Percentiles rank a stretch among this genome's conserved stretches.
Evolutionary conservation across 306 rosid species (phyloP).

Genomic region (Nissolia schottii): DNA sequence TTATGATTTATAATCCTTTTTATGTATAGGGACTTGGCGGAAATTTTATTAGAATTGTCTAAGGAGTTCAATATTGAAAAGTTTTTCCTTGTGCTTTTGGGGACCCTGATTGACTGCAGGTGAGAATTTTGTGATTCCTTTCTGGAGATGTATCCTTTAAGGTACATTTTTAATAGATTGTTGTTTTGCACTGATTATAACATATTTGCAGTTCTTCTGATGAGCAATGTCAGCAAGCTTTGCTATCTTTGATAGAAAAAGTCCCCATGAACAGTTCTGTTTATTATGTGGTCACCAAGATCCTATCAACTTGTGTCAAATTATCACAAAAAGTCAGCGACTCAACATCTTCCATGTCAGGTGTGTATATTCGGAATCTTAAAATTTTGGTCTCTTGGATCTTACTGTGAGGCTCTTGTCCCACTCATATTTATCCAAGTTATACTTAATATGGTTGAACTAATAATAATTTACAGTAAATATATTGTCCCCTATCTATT

Average conservation of each 20-base stretch:
- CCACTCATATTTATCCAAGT: background rate
- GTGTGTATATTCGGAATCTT: slow-evolving; percentile 32
- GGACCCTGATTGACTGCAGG: slow-evolving; percentile 75
- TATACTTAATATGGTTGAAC: background rate
- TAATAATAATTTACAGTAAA: background rate
- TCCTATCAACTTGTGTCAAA: slow-evolving; percentile 59
- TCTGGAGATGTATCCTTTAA: slow-evolving; percentile 1
- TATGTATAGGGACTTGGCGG: slow-evolving; percentile 57
- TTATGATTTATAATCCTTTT: slow-evolving; percentile 20
- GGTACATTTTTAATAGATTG: background rate
- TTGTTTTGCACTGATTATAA: slow-evolving; percentile 27
- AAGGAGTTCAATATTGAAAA: slow-evolving; percentile 70
- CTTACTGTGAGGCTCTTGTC: background rate
- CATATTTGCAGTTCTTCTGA: slow-evolving; percentile 57
- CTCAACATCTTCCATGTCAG: slow-evolving; percentile 48
- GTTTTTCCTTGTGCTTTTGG: slow-evolving; percentile 67
- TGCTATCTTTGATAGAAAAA: slow-evolving; percentile 67
- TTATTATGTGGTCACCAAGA: slow-evolving; percentile 52
- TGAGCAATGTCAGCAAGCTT: slow-evolving; percentile 52
- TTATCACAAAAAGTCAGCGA: slow-evolving; percentile 37
- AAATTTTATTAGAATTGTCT: slow-evolving; percentile 53
- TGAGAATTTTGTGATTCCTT: slow-evolving; percentile 25
- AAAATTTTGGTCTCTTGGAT: background rate
- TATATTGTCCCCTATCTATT: too few relatives aligned
- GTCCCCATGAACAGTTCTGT: slow-evolving; percentile 50